Evolutionary conservation across 495 filamentous ascomycete genomes (phyloP).

Genomic region (Daldinia bambusicola): DNA sequence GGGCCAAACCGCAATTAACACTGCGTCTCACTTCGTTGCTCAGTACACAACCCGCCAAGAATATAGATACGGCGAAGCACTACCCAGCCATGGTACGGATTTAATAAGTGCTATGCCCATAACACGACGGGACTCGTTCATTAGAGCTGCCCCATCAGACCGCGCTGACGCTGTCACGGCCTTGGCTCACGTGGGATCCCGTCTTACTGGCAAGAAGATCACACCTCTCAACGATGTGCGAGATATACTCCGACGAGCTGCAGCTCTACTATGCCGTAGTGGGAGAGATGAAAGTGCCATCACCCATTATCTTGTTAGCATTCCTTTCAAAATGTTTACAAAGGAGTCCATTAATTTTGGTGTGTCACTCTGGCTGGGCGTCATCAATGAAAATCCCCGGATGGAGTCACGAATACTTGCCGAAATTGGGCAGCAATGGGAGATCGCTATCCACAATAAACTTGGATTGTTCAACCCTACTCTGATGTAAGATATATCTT

Average conservation of each 20-base stretch:
- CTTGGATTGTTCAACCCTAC: conserved; percentile 82
- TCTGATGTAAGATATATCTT: conserved; percentile 63
- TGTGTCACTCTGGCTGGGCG: conserved; percentile 92
- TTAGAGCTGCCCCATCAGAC: conserved; percentile 56
- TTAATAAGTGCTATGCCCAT: conserved; percentile 67
- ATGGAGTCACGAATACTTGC: conserved; percentile 84
- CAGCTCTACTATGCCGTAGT: conserved; percentile 81
- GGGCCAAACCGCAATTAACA: conserved; percentile 77
- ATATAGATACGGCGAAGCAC: conserved; percentile 80
- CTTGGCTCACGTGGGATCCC: conserved; percentile 72
- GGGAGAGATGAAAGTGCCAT: conserved; percentile 77
- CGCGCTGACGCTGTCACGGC: conserved; percentile 67
- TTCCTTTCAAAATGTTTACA: conserved; percentile 91
- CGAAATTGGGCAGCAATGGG: conserved; percentile 89
- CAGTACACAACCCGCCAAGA: conserved; percentile 98
- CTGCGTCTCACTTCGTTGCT: conserved; percentile 93
- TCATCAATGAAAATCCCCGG: conserved; percentile 94
- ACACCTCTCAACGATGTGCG: conserved; percentile 80
- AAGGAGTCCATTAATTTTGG: conserved; percentile 96
- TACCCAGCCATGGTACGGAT: conserved; percentile 70
- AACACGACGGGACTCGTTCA: conserved; percentile 55
- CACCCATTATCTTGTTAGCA: conserved; percentile 83
- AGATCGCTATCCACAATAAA: conserved; percentile 75
- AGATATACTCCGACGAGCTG: conserved; percentile 82
- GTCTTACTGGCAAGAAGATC: conserved; percentile 69